phyloP scores from a whole-genome alignment of 805 yeast genomes.

The Ogataea paraovalis region DNA sequence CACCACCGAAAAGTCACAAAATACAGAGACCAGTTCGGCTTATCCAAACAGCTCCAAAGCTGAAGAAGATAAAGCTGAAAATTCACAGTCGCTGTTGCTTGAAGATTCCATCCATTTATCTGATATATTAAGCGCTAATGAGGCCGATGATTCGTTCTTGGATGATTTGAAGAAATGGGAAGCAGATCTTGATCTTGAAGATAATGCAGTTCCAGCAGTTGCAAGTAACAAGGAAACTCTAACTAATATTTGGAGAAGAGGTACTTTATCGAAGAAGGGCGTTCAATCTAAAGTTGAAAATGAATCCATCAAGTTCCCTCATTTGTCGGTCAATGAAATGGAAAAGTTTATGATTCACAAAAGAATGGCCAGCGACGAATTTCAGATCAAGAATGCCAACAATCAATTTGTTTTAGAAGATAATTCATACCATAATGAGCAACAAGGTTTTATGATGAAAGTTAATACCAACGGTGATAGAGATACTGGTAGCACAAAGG shows the following conservation, averaged over 20 bases:
- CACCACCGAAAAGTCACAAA: background rate
- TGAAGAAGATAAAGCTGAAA: background rate
- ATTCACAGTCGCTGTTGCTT: background rate
- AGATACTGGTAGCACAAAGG: conserved; percentile 9
- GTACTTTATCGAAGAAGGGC: conserved; percentile 20
- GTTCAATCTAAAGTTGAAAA: conserved; percentile 10
- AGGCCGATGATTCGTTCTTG: conserved; percentile 37
- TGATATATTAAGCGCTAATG: conserved; percentile 35
- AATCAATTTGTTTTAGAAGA: conserved; percentile 18
- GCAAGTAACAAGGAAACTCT: conserved; percentile 17
- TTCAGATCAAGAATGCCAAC: conserved; percentile 25
- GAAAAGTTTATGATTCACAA: conserved; percentile 29
- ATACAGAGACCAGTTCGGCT: background rate
- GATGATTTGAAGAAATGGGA: conserved; percentile 39
- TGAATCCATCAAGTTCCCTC: conserved; percentile 14
- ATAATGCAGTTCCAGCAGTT: background rate
- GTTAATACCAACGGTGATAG: conserved; percentile 11
- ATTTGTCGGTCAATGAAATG: conserved; percentile 24
- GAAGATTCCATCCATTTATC: conserved; percentile 18
- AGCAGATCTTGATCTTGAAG: conserved; percentile 12
- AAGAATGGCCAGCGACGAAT: conserved; percentile 30
- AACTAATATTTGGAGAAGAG: conserved; percentile 28
- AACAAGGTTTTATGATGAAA: conserved; percentile 22
- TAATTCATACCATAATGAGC: conserved; percentile 16
- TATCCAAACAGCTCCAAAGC: background rate